Percentiles rank a stretch among this genome's conserved stretches.
Conservation (phyloP, 2,329 filamentous ascomycete genomes). For the Diatrype stigma region DNA sequence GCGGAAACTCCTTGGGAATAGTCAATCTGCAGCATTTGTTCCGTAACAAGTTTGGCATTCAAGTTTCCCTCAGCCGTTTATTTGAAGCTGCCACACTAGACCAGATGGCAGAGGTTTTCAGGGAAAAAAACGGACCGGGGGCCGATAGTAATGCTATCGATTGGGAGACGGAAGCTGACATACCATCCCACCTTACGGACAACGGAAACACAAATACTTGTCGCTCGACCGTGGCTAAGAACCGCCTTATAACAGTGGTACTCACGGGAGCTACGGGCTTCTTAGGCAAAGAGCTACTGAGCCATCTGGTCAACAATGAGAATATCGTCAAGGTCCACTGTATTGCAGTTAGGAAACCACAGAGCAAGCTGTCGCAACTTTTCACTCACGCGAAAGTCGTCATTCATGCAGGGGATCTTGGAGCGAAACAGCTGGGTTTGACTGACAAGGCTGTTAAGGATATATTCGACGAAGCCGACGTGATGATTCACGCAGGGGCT, state of each 20-base stretch:
- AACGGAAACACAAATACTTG: too few relatives aligned
- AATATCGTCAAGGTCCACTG: constrained; percentile 37
- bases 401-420: constrained; percentile 1
- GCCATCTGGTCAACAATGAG: constrained; percentile 26
- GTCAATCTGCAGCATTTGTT: constrained; percentile 34
- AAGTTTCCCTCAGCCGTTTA: constrained; percentile 30
- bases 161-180: constrained; percentile 37
- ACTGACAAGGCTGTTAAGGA: background rate
- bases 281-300: constrained; percentile 35
- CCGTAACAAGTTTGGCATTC: constrained; percentile 23
- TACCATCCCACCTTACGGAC: background rate
- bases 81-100: constrained; percentile 32
- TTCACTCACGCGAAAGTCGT: background rate
- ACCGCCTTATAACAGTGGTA: constrained; percentile 18
- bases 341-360: constrained; percentile 31
- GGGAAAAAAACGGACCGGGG: too few relatives aligned
- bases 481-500: constrained; percentile 51
- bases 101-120: constrained; percentile 32
- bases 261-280: constrained; percentile 38
- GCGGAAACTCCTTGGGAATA: constrained; percentile 36
- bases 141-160: constrained; percentile 19
- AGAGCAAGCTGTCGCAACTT: background rate
- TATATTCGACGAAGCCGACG: constrained; percentile 27
- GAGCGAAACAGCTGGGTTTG: background rate
- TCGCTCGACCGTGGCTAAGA: background rate